A percentile compares a stretch with the other conserved stretches of the same genome.
Conservation (phyloP, 169 alveolate species). For the Cryptosporidium tyzzeri region DNA sequence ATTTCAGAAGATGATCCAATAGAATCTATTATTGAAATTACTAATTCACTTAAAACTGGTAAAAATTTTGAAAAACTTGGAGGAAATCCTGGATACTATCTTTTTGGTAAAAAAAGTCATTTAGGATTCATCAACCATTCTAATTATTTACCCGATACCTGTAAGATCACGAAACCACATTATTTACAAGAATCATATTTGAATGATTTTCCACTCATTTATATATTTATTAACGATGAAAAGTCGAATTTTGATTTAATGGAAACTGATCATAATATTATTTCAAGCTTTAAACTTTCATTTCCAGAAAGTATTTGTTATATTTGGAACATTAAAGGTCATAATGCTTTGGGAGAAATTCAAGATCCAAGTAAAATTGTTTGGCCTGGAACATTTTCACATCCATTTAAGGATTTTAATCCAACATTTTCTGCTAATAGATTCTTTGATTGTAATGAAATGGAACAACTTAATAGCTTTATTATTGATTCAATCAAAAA, state of each 20-base stretch:
- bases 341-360: background rate
- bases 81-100: constrained; percentile 55
- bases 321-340: constrained; percentile 63
- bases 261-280: constrained; percentile 42
- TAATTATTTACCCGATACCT: background rate
- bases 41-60: constrained; percentile 50
- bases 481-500: constrained; percentile 45
- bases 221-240: constrained; percentile 59
- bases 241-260: constrained; percentile 11
- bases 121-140: background rate
- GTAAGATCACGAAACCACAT: constrained; percentile 28
- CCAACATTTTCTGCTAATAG: background rate
- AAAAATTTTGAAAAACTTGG: constrained; percentile 42
- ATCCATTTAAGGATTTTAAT: constrained; percentile 24
- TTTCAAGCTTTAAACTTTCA: constrained; percentile 52
- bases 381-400: constrained; percentile 46
- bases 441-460: constrained; percentile 22
- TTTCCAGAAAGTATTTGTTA: constrained; percentile 64
- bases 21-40: constrained; percentile 42
- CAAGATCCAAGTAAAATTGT: constrained; percentile 13
- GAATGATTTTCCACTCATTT: constrained; percentile 51
- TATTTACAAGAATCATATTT: constrained; percentile 66
- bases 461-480: constrained; percentile 61
- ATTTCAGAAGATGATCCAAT: constrained; percentile 57
- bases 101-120: constrained; percentile 20